Conservation (phyloP, 2,329 filamentous ascomycete genomes). For the Triangularia verruculosa region DNA sequence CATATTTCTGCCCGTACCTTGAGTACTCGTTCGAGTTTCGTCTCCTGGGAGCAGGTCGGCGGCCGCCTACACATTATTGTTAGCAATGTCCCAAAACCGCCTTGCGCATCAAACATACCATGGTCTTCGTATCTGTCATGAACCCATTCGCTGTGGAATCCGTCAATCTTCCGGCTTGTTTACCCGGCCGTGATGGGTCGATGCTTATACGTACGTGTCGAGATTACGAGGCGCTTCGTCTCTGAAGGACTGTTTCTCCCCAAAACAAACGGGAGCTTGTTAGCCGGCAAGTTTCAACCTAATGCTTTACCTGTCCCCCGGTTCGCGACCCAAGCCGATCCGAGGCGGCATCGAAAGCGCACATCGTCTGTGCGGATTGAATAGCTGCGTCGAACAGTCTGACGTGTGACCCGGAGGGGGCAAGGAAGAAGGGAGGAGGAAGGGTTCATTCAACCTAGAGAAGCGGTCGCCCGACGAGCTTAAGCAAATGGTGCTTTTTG, state of each 20-base stretch:
- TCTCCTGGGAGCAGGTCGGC: constrained; percentile 24
- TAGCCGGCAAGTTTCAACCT: constrained; percentile 43
- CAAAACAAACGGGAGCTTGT: constrained; percentile 40
- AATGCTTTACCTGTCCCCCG: constrained; percentile 35
- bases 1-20: constrained; percentile 20
- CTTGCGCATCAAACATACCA: constrained; percentile 39
- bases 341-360: constrained; percentile 31
- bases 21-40: constrained; percentile 37
- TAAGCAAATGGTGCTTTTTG: constrained; percentile 15
- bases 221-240: constrained; percentile 63
- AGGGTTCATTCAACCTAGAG: constrained; percentile 28
- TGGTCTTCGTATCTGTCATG: constrained; percentile 85
- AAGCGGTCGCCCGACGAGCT: constrained; percentile 19
- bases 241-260: constrained; percentile 55
- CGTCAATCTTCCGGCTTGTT: constrained; percentile 26
- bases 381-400: constrained; percentile 30
- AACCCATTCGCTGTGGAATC: constrained; percentile 73
- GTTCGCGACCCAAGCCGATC: constrained; percentile 30
- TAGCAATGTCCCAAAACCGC: constrained; percentile 1
- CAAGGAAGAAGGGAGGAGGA: constrained; percentile 34
- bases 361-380: constrained; percentile 16
- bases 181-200: not conserved
- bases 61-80: constrained; percentile 7
- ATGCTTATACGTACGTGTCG: constrained; percentile 57
- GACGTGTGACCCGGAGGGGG: constrained; percentile 24